Base-by-base conservation (phyloP, 2,329 filamentous ascomycete genomes). In the Colletotrichum higginsianum region DNA sequence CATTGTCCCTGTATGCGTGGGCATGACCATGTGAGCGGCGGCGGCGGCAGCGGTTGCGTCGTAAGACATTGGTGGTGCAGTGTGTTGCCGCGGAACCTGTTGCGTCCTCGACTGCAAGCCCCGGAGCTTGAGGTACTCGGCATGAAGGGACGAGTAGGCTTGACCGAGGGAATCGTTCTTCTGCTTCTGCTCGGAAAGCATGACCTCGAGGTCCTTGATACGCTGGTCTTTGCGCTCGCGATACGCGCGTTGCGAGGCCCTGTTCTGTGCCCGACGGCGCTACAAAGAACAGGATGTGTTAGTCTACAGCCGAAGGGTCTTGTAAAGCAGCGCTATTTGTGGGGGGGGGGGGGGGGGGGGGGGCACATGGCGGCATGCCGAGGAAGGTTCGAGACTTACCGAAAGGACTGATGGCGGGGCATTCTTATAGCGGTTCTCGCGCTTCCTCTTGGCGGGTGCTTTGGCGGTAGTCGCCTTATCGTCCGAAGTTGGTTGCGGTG, bases 131-230 rank as follows among this genome's bases (percentile, higher is more conserved):
- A 83, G 71, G 75, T 84, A 84, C 73, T 86, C 84, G 61, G 79
- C 75, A 60, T 88, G 86, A 26, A 89, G 82, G n/a, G 79, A 77
- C 38, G 83, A 80, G 76, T 90, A 90, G 5, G 88, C 88, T 62
- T 85, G 83, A 73, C 85, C 85, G 64, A 91, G 85, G 44, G 84
- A 83, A 70, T 86, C 86, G 78, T 91, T 88, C 75, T 86, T 87
- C 30, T 87, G 84, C 73, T 86, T 86, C 61, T 89, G 81, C 21
- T 87, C 85, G 57, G 80, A 80, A 42, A 92, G 85, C 75, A 89
- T 85, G 46, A 83, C 78, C 78, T 92, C 90, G 23, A 92, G 86
- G 75, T 92, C 90, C 72, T 87, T 87, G 76, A 91, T 91, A 73
- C 90, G 87, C 78, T 91, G 89, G 76, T 92, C 77, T 65, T 78